Base-by-base conservation (phyloP, 106 monocot species). In the Platanthera guangdongensis region DNA sequence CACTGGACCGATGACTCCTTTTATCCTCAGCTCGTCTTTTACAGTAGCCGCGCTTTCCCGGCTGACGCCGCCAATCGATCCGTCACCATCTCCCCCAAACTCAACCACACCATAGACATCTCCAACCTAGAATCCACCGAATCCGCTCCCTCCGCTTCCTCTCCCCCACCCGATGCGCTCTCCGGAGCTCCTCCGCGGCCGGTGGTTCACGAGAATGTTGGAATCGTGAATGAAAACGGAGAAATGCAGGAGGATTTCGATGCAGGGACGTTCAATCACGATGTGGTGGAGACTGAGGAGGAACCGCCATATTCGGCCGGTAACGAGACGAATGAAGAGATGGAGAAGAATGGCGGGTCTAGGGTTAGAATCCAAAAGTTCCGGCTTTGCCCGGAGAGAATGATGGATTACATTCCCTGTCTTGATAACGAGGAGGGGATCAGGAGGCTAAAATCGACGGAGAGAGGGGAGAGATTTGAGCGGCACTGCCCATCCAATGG, bases 371-470 rank as follows among this genome's bases (percentile, higher is more conserved):
- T 99, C 52, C 68, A 65, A 73, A 91, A 73, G 84, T 97, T 87
- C 68, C 22, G 46, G 63, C 10, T 86, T n/a, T 99, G 97, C 74
- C 86, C 83, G 30, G 75, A 71, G 81, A 83, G 85, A 13, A 88
- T 88, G 93, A 84, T 78, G 76, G 97, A 99, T 82, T 94, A 92
- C 67, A 88, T 99, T 47, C 97, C 97, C 28, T 99, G 97, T 67
- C 60, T 99, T 86, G 97, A 94, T 60, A 99, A 99, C 54, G 83
- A 64, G 57, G 91, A 89, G 76, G 89, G 71, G 72, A 90, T 92
- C 50, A 75, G 46, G 73, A 83, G 71, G 79, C 76, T 99, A 52
- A 81, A 52, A 47, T 89, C 88, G 11, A 90, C 82, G 57, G 87
- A 83, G 57, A 91, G 81, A 73, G 97, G 97, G 57, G 94, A 99